Evolutionary conservation across 2,329 filamentous ascomycete genomes (phyloP).

Genomic region (Fusarium praegraminearum): DNA sequence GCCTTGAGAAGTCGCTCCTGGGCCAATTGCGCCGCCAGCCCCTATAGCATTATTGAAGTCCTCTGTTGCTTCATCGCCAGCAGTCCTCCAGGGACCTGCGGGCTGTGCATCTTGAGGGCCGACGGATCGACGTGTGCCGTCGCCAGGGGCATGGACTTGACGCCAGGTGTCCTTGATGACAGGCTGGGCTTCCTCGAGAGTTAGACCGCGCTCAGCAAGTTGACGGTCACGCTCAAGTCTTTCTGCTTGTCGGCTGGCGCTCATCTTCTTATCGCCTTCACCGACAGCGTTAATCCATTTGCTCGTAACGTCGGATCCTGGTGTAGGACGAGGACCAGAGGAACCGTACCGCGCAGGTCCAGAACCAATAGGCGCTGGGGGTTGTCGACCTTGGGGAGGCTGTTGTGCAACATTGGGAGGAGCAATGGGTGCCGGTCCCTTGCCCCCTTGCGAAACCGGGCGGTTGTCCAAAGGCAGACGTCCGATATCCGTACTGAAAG

Average conservation of each 20-base stretch:
- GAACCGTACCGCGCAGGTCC: slow-evolving; percentile 48
- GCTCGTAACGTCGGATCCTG: slow-evolving; percentile 52
- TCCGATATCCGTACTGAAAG: slow-evolving; percentile 74
- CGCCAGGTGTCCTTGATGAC: slow-evolving; percentile 68
- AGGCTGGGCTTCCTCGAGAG: slow-evolving; percentile 60
- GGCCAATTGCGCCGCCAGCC: slow-evolving; percentile 48
- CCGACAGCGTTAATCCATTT: slow-evolving; percentile 59
- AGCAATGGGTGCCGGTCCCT: slow-evolving; percentile 61
- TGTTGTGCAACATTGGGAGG: slow-evolving; percentile 50
- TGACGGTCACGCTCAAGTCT: slow-evolving; percentile 58
- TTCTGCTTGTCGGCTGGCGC: slow-evolving; percentile 55
- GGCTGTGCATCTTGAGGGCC: slow-evolving; percentile 46
- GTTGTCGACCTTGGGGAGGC: slow-evolving; percentile 45
- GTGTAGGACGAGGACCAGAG: slow-evolving; percentile 48
- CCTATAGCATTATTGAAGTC: slow-evolving; percentile 47
- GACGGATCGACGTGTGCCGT: slow-evolving; percentile 51
- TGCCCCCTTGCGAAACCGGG: slow-evolving; percentile 50
- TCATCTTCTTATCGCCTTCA: slow-evolving; percentile 61
- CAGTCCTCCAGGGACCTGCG: slow-evolving; percentile 48
- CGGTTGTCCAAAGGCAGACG: slow-evolving; percentile 55
- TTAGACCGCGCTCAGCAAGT: slow-evolving; percentile 59
- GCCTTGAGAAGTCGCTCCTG: slow-evolving; percentile 57
- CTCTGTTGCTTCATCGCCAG: slow-evolving; percentile 48
- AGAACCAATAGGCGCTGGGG: slow-evolving; percentile 51
- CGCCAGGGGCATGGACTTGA: slow-evolving; percentile 55